phyloP scores from a whole-genome alignment of 129 eudicot species.

The Artemisia annua region DNA sequence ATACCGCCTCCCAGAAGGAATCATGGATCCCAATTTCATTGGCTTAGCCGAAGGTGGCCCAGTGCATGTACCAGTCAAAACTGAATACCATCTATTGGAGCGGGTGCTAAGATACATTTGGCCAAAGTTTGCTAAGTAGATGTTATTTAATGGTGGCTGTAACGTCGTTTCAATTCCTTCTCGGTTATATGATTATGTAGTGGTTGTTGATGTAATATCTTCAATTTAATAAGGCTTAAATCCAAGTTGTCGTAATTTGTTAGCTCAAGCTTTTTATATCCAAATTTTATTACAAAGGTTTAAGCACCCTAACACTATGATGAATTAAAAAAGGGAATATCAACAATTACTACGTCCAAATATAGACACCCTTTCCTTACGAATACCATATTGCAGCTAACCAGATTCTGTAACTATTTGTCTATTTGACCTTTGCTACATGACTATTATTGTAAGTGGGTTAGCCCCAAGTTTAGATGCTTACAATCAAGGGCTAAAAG shows the following conservation, averaged over 20 bases:
- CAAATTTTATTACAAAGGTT: slow-evolving; percentile 1
- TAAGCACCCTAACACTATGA: neutral
- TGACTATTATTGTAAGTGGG: neutral
- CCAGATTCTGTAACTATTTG: slow-evolving; percentile 8
- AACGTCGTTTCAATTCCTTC: slow-evolving; percentile 24
- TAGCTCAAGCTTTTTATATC: neutral
- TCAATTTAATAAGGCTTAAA: slow-evolving; percentile 27
- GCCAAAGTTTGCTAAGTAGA: slow-evolving; percentile 32
- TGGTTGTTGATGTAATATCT: slow-evolving; percentile 24
- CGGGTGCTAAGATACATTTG: slow-evolving; percentile 13
- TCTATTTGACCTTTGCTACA: no score
- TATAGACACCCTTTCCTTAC: no score
- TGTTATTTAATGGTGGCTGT: slow-evolving; percentile 34
- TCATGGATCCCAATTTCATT: no score
- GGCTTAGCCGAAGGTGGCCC: no score
- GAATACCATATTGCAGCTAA: slow-evolving; percentile 9
- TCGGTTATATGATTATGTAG: slow-evolving; percentile 24
- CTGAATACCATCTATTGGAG: no score
- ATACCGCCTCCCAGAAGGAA: no score
- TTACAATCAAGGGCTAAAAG: slow-evolving; percentile 6
- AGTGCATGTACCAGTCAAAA: no score
- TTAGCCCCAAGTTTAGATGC: neutral
- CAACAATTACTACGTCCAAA: no score
- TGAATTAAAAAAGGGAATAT: neutral
- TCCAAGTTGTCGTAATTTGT: slow-evolving; percentile 15